phyloP scores from a whole-genome alignment of 148 eudicot species.

The Nepenthes mirabilis region DNA sequence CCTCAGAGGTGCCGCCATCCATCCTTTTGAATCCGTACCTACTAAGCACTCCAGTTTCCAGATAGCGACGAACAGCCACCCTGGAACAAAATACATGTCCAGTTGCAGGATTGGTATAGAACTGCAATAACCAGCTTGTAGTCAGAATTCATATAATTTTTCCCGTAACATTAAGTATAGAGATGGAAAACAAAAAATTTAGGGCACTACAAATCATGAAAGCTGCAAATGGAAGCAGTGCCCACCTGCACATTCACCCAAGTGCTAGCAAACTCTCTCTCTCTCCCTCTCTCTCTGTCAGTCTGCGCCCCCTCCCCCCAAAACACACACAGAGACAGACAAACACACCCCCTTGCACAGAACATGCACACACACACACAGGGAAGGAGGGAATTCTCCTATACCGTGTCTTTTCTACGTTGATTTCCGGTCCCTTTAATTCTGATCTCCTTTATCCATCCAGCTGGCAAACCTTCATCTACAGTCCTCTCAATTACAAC shows the following conservation, averaged over 20 bases:
- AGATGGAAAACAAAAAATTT: neutral
- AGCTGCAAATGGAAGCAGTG: too few relatives aligned
- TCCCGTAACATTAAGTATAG: neutral
- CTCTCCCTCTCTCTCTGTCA: too few relatives aligned
- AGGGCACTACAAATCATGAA: too few relatives aligned
- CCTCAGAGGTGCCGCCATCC: slow-evolving; percentile 16
- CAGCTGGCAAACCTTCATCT: slow-evolving; percentile 48
- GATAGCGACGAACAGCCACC: slow-evolving; percentile 48
- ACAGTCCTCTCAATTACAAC: slow-evolving; percentile 23
- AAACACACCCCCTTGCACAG: neutral
- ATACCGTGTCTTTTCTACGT: slow-evolving; percentile 45
- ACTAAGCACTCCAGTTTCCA: slow-evolving; percentile 51
- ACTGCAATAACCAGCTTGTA: slow-evolving; percentile 22
- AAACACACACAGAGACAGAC: too few relatives aligned
- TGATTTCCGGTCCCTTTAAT: slow-evolving; percentile 17
- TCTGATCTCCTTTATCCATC: slow-evolving; percentile 59
- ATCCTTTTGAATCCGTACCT: slow-evolving; percentile 48
- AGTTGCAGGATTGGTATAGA: slow-evolving; percentile 35
- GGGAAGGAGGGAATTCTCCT: slow-evolving; percentile 1
- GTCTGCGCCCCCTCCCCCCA: too few relatives aligned
- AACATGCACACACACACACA: neutral
- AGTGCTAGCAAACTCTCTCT: too few relatives aligned
- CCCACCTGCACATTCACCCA: too few relatives aligned
- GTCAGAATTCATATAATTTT: neutral
- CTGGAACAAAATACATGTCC: slow-evolving; percentile 61